Percentiles rank a stretch among this genome's conserved stretches.
These are phyloP conservation scores for Eragrostis tef DNA, from an alignment of 202 grass and related monocot species.

Conservation along the genomic window DNA sequence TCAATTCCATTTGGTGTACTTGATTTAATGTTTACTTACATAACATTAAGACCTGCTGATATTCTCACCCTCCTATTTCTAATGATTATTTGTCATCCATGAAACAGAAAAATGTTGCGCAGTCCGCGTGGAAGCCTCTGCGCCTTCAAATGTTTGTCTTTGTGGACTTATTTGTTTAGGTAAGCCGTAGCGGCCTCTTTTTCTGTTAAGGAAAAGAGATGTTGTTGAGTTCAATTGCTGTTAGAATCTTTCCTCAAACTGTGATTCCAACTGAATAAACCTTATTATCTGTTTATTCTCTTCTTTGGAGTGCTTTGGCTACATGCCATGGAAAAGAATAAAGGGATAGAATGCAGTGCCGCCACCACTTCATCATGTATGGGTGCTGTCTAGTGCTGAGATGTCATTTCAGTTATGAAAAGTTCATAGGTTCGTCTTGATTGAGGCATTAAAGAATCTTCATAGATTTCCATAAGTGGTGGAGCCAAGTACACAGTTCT, in stretches of 20 bases:
- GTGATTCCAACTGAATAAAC: slow-evolving; percentile 38
- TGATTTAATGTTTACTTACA: slow-evolving; percentile 52
- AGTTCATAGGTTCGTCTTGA: slow-evolving; percentile 40
- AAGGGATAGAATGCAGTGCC: slow-evolving; percentile 52
- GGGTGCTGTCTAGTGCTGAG: slow-evolving; percentile 38
- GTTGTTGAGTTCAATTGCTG: slow-evolving; percentile 44
- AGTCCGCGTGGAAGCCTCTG: slow-evolving; percentile 44
- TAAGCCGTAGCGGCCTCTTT: slow-evolving; percentile 37
- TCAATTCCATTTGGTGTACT: slow-evolving; percentile 43
- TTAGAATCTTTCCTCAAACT: slow-evolving; percentile 50
- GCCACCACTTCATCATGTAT: slow-evolving; percentile 45
- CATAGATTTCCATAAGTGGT: slow-evolving; percentile 56
- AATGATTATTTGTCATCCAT: slow-evolving; percentile 26
- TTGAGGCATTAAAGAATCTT: slow-evolving; percentile 42
- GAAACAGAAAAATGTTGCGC: slow-evolving; percentile 36
- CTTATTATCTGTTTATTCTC: slow-evolving; percentile 51
- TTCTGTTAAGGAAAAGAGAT: slow-evolving; percentile 56
- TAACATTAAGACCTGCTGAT: slow-evolving; percentile 1
- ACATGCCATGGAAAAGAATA: slow-evolving; percentile 49
- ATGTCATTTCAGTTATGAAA: slow-evolving; percentile 45
- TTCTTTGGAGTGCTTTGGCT: slow-evolving; percentile 46
- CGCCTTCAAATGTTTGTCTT: slow-evolving; percentile 47
- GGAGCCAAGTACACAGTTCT: slow-evolving; percentile 51
- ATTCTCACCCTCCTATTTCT: slow-evolving; percentile 42
- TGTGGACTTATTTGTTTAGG: slow-evolving; percentile 39